Evolutionary conservation across 1,284 basidiomycete species (phyloP).

Genomic region (Schizophyllum amplum): DNA sequence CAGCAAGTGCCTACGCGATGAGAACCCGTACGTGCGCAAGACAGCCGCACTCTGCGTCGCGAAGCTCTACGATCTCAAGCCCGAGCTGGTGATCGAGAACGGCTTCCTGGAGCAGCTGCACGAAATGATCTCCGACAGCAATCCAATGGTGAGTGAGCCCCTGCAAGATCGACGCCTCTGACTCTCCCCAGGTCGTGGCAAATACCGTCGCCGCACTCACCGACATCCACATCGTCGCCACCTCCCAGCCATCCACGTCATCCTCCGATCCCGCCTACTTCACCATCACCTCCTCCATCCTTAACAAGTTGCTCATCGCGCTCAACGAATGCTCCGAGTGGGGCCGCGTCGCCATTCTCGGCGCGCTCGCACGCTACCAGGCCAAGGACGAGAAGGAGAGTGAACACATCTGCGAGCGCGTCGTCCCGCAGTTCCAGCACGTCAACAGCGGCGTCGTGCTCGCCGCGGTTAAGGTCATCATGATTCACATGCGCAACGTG

Average conservation of each 20-base stretch:
- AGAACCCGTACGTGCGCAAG: slow-evolving; percentile 97
- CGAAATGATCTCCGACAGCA: slow-evolving; percentile 90
- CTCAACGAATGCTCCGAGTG: slow-evolving; percentile 99
- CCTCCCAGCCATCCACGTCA: slow-evolving; percentile 42
- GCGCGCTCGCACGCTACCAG: slow-evolving; percentile 79
- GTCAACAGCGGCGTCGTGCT: slow-evolving; percentile 93
- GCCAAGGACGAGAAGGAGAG: slow-evolving; percentile 87
- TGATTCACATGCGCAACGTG: slow-evolving; percentile 91
- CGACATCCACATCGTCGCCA: slow-evolving; percentile 80
- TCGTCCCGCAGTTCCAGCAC: slow-evolving; percentile 98
- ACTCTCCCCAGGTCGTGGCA: slow-evolving; percentile 71
- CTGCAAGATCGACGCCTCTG: not conserved
- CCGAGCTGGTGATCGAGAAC: slow-evolving; percentile 90
- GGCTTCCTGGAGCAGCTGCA: slow-evolving; percentile 88
- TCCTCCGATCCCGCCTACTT: slow-evolving; percentile 67
- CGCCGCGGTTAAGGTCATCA: slow-evolving; percentile 93
- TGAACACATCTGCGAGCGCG: slow-evolving; percentile 97
- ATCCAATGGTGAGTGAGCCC: slow-evolving; percentile 80
- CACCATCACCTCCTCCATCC: slow-evolving; percentile 70
- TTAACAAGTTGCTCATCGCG: slow-evolving; percentile 90
- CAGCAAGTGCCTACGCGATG: slow-evolving; percentile 85
- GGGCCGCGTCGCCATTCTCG: slow-evolving; percentile 92
- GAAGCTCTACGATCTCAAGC: slow-evolving; percentile 95
- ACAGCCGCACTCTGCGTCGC: slow-evolving; percentile 95
- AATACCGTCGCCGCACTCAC: slow-evolving; percentile 92